Evolutionary conservation across 176 grass and related monocot species (phyloP).

Genomic region (Puccinellia tenuiflora): DNA sequence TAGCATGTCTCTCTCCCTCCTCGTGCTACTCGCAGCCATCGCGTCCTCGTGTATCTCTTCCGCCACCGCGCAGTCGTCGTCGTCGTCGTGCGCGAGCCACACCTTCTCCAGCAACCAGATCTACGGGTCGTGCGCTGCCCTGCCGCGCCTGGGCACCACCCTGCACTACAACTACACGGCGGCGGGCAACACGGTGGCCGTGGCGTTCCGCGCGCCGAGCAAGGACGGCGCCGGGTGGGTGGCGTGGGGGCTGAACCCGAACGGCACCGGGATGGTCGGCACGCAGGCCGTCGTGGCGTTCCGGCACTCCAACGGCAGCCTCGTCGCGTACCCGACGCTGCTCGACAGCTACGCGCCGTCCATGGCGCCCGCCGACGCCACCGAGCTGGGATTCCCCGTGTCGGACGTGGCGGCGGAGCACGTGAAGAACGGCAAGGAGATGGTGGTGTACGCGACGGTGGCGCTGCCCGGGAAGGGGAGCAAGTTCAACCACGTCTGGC

Average conservation of each 20-base stretch:
- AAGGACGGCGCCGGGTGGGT: constrained; percentile 46
- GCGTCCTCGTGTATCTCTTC: background rate
- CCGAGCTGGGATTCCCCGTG: constrained; percentile 35
- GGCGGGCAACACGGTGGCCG: constrained; percentile 20
- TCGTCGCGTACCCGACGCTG: constrained; percentile 62
- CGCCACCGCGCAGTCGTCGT: background rate
- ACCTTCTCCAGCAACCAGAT: constrained; percentile 57
- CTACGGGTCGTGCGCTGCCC: constrained; percentile 58
- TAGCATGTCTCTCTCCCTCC: constrained; percentile 1
- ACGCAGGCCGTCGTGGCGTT: constrained; percentile 73
- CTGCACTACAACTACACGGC: constrained; percentile 74
- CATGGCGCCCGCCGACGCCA: constrained; percentile 39
- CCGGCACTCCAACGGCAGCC: constrained; percentile 54
- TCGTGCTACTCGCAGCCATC: background rate
- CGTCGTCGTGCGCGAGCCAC: constrained; percentile 42
- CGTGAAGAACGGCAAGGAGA: constrained; percentile 26
- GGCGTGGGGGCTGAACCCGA: constrained; percentile 82
- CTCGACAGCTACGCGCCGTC: constrained; percentile 76
- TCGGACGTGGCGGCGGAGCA: constrained; percentile 45
- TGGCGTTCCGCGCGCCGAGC: constrained; percentile 69
- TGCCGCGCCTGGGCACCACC: constrained; percentile 63
- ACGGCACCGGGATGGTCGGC: constrained; percentile 59
- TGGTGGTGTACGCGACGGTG: constrained; percentile 80
- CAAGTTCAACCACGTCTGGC: constrained; percentile 86
- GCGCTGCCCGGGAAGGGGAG: constrained; percentile 36